Percentiles rank a stretch among this genome's conserved stretches.
Conservation (phyloP, 805 yeast genomes). For the Hanseniaspora hatyaiensis region DNA sequence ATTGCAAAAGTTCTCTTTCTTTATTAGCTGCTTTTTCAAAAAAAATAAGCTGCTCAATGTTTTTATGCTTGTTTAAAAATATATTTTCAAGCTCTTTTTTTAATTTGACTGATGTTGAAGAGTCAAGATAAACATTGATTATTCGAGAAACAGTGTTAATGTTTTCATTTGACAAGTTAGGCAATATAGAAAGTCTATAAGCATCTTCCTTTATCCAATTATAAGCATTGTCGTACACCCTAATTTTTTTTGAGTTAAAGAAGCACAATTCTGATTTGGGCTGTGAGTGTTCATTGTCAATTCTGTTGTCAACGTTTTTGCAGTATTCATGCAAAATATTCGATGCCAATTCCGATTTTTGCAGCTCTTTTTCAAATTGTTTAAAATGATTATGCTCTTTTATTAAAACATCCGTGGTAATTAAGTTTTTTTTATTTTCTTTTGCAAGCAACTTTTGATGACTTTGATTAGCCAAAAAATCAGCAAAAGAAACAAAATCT, state of each 20-base stretch:
- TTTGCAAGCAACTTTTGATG: no score
- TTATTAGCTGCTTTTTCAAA: not conserved
- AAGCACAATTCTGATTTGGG: not conserved
- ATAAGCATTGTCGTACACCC: conserved; percentile 8
- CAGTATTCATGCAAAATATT: not conserved
- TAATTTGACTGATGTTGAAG: not conserved
- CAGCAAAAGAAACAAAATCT: no score
- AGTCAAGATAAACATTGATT: not conserved
- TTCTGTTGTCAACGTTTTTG: not conserved
- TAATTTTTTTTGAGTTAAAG: no score
- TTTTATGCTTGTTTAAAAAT: not conserved
- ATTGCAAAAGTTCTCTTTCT: not conserved
- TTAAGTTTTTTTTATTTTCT: no score
- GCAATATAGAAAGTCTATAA: not conserved
- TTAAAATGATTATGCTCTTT: not conserved
- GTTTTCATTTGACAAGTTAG: not conserved
- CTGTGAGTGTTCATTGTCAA: not conserved
- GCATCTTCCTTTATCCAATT: conserved; percentile 11
- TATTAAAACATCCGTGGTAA: not conserved
- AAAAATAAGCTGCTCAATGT: not conserved
- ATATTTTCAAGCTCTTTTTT: not conserved
- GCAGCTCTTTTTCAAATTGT: not conserved
- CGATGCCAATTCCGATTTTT: not conserved
- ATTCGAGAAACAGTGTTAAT: not conserved
- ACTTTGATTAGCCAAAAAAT: no score